A percentile compares a stretch with the other conserved stretches of the same genome.
Evolutionary conservation across 2,329 filamentous ascomycete species (phyloP).

Genomic region (Ilyonectria robusta): DNA sequence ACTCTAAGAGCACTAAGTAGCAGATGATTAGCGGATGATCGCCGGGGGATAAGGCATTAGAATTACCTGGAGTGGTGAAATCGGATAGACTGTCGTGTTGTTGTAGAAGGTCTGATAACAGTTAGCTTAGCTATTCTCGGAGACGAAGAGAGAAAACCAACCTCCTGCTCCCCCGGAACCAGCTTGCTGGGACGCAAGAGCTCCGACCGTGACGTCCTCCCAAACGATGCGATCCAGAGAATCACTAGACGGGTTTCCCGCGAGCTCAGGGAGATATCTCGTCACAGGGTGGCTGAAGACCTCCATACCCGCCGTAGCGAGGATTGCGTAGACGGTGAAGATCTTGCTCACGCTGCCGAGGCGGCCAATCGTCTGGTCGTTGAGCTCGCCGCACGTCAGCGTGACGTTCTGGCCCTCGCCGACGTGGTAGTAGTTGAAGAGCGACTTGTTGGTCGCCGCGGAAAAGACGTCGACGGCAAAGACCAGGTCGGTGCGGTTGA

Average conservation of each 20-base stretch:
- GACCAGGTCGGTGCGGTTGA: slow-evolving; percentile 37
- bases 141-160: not conserved
- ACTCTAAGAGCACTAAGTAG: not conserved
- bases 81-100: not conserved
- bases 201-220: slow-evolving; percentile 39
- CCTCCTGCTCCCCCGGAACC: slow-evolving; percentile 32
- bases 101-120: not conserved
- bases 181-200: slow-evolving; percentile 39
- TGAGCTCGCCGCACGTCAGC: slow-evolving; percentile 35
- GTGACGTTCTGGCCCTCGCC: slow-evolving; percentile 33
- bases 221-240: slow-evolving; percentile 27
- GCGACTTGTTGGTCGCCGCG: slow-evolving; percentile 39
- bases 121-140: not conserved
- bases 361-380: slow-evolving; percentile 31
- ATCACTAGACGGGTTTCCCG: slow-evolving; percentile 22
- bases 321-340: slow-evolving; percentile 15
- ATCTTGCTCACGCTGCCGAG: slow-evolving; percentile 34
- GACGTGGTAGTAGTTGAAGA: slow-evolving; percentile 43
- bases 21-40: accelerated
- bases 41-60: too few relatives aligned
- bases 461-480: slow-evolving; percentile 48
- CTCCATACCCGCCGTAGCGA: slow-evolving; percentile 34
- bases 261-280: slow-evolving; percentile 35
- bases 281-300: slow-evolving; percentile 37
- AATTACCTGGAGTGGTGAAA: not conserved